Evolutionary conservation across 176 grass and related monocot genomes (phyloP), one percentile per base, ranked within the genome.

Genomic region (Oryza meyeriana): DNA sequence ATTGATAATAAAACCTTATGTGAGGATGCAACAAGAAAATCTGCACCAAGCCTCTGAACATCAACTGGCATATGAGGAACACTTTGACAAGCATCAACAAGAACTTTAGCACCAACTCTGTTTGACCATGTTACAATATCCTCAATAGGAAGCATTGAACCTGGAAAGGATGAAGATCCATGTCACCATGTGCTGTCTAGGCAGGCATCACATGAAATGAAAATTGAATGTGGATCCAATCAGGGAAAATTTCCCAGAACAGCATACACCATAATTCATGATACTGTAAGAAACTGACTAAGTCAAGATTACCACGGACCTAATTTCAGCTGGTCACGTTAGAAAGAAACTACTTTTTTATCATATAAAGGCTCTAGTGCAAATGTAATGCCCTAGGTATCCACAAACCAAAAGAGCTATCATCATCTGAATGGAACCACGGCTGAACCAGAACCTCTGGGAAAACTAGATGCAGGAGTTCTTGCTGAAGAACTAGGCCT

Each of bases 21-120:
- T 24, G 96, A 98, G 17, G 96, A 98, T 39, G 93, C 96, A 59
- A 98, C 96, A 87, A 95, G 87, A 71, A 98, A 98, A 85, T 98
- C 96, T 47, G 85, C 88, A 65, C 88, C 91, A 66, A 98, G 93
- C 66, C 93, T 93, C 64, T 93, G 96, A 69, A 98, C 96, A 93
- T 98, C 89, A 78, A 98, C 93, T 70, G 84, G 74, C 90, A 98
- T 91, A 86, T 93, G 96, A 26, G 96, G 96, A 76, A 95, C 93
- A 89, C 91, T 98, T 81, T 95, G 96, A 79, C 93, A 95, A 86
- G 96, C 96, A 93, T 98, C 96, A 35, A 98, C 87, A 66, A 95
- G 90, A 79, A 98, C 89, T 72, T 95, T 98, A 80, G 96, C 96
- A 39, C 96, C 96, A 61, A 91, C 80, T 84, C 57, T 87, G 80